Evolutionary conservation across 2,329 filamentous ascomycete genomes (phyloP).

Genomic region (Pseudocercospora pini-densiflorae): DNA sequence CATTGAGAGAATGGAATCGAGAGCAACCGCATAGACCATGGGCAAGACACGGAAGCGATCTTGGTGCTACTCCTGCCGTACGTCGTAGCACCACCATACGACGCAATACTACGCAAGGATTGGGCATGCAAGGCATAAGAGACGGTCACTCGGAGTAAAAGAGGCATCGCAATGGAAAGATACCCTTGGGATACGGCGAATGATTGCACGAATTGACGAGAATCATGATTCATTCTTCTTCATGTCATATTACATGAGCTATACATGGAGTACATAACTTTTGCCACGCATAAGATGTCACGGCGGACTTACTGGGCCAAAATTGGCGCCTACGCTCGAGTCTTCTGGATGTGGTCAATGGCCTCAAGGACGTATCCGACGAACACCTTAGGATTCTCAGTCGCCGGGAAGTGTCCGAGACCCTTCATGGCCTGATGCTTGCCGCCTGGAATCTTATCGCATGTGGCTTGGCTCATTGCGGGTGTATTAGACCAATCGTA

Average conservation of each 20-base stretch:
- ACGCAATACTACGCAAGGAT: neutral
- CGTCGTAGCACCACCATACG: neutral
- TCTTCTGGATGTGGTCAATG: slow-evolving; percentile 41
- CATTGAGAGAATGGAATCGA: neutral
- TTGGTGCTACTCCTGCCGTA: neutral
- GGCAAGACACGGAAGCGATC: slow-evolving; percentile 1
- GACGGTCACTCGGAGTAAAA: neutral
- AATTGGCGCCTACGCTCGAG: slow-evolving; percentile 12
- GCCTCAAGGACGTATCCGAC: slow-evolving; percentile 40
- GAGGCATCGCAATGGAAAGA: neutral
- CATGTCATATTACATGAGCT: neutral
- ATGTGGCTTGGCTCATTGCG: slow-evolving; percentile 52
- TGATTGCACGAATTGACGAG: neutral
- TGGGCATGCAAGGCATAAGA: neutral
- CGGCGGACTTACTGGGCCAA: neutral
- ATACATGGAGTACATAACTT: neutral
- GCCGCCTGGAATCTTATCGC: slow-evolving; percentile 53
- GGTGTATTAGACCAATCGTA: slow-evolving; percentile 56
- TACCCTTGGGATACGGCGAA: neutral
- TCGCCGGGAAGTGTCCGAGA: slow-evolving; percentile 54
- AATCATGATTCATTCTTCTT: neutral
- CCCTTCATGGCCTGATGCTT: slow-evolving; percentile 52
- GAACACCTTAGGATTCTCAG: slow-evolving; percentile 45
- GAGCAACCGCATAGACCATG: neutral
- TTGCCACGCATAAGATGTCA: neutral